Conservation (phyloP, 345 rosid genomes). For the Combretum micranthum region DNA sequence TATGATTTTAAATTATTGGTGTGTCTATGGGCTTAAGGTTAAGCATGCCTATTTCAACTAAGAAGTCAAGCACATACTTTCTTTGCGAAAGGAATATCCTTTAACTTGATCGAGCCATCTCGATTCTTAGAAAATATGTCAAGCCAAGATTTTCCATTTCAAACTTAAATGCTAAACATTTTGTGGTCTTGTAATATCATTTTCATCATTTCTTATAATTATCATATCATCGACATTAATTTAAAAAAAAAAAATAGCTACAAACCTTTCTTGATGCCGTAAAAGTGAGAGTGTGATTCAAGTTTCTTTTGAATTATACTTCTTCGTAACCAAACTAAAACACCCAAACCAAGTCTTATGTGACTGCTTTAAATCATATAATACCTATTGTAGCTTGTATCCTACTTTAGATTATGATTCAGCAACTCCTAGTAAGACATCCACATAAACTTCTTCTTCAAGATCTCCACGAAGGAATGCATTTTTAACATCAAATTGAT, state of each 20-base stretch:
- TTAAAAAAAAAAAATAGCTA: neutral
- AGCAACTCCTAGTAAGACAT: no score
- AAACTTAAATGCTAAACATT: neutral
- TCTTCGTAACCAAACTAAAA: slow-evolving; percentile 4
- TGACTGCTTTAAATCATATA: slow-evolving; percentile 3
- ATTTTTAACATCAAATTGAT: no score
- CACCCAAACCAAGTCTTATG: slow-evolving; percentile 12
- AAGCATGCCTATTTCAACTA: neutral
- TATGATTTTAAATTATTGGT: neutral
- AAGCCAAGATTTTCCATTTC: slow-evolving; percentile 2
- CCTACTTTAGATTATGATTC: no score
- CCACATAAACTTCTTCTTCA: no score
- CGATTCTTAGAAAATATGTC: neutral
- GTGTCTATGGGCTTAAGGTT: neutral
- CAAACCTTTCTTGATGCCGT: slow-evolving; percentile 2
- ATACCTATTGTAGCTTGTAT: no score
- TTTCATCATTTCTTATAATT: neutral
- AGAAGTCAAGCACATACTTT: slow-evolving; percentile 1
- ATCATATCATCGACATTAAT: neutral
- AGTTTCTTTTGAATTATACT: neutral
- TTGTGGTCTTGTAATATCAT: neutral
- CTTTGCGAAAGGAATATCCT: slow-evolving; percentile 2
- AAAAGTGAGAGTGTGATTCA: slow-evolving; percentile 1
- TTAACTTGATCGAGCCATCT: neutral
- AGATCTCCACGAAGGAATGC: no score